Evolutionary conservation across 139 green algal genomes (phyloP), one percentile per base, ranked within the genome.

Genomic region (Pseudopediastrum boryanum): DNA sequence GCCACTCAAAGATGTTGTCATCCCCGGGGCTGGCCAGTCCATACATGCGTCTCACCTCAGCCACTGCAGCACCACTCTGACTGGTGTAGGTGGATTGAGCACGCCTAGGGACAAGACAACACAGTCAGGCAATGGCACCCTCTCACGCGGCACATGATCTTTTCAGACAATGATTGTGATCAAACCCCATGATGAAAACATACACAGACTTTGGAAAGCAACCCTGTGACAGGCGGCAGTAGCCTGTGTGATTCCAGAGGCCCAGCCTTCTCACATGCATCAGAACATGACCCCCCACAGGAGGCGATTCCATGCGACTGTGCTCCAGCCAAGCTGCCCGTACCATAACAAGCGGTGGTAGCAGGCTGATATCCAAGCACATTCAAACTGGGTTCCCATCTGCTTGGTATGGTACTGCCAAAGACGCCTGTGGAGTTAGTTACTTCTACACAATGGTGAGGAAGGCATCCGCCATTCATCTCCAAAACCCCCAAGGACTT

Each of bases 1-100:
- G 66, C 89, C 89, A 92, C 31, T 36, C 75, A 43, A 77, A 77
- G 29, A 76, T 51, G 29, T 82, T 82, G 13, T 29, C 35, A 39
- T 46, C 63, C 44, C 62, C 62, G 25, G 74, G 62, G n/a, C 46
- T 42, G 56, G 50, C 10, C 3, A 64, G 23, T n/a, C 56, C 64
- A 41, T 70, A 84, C 71, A 63, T 59, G 19, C 82, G 39, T 58
- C 61, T 71, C 48, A 82, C 82, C 19, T 48, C 65, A 31, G 52
- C 42, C 0, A 58, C 29, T 10, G 82, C 71, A 3, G 25, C 29
- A 25, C 33, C 46, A 56, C 65, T 54, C 69, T 86, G 43, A 6
- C 46, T 13, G n/a, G 84, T 64, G 23, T 84, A 85, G 0, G 72
- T 63, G 1, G 39, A 61, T 2, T 85, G 84, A 42, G 80, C 76